A percentile compares a stretch with the other conserved stretches of the same genome.
phyloP scores from a whole-genome alignment of 2,329 filamentous ascomycete species.

The Venturia pyrina region DNA sequence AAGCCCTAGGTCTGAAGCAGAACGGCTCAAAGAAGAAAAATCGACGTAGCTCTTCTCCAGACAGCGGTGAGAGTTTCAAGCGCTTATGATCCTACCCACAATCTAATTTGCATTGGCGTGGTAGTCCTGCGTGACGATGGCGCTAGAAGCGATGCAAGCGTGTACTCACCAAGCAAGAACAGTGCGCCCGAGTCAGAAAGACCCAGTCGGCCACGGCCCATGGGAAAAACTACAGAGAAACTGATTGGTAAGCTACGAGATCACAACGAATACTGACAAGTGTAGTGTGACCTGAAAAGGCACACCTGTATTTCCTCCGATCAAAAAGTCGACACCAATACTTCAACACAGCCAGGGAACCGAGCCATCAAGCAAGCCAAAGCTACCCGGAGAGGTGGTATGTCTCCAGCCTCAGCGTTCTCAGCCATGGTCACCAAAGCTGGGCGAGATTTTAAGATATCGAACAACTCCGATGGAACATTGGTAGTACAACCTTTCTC shows the following conservation, averaged over 20 bases:
- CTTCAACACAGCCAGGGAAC: background rate
- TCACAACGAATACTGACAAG: background rate
- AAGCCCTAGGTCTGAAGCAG: background rate
- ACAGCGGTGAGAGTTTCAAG: background rate
- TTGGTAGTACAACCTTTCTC: background rate
- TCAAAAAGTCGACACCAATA: background rate
- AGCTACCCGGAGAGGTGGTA: background rate
- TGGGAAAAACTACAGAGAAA: background rate
- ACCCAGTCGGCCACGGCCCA: background rate
- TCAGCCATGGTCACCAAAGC: background rate
- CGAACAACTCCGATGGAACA: background rate
- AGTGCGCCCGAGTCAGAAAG: background rate
- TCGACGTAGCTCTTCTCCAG: background rate
- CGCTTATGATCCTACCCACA: background rate
- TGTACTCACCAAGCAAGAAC: background rate
- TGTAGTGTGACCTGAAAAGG: background rate
- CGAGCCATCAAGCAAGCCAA: background rate
- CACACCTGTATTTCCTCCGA: background rate
- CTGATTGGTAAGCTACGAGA: background rate
- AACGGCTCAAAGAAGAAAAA: background rate
- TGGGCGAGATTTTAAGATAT: background rate
- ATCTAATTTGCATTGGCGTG: background rate
- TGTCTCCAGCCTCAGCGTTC: background rate
- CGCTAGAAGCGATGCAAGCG: background rate
- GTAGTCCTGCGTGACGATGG: background rate